Evolutionary conservation across 352 stramenopile species (phyloP), one percentile per base, ranked within the genome.

Genomic region (Globisporangium cystogenes): DNA sequence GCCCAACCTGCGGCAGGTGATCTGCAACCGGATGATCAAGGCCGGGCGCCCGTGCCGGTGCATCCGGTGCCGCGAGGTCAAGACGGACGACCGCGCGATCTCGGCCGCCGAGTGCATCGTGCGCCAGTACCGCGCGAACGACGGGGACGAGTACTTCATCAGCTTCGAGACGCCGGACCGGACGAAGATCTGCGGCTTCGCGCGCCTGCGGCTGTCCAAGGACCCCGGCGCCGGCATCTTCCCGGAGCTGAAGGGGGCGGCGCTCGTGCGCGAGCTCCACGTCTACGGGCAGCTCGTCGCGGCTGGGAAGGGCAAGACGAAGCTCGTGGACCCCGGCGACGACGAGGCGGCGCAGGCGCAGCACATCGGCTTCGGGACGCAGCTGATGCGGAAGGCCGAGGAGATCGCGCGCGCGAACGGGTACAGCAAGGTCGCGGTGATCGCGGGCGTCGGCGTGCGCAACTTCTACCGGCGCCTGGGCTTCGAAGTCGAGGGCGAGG

Each of bases 21-120:
- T 96, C 39, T 67, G 77, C 57, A 86, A 86, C 49, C 72, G 71
- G n/a, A 96, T 97, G 87, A 72, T 78, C 16, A 66, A 74, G 35
- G 53, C 68, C 45, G 84, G 86, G 18, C 82, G 74, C 18, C 64
- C 60, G 12, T 98, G 90, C 64, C 72, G 82, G 24, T 98, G 91
- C 59, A 97, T 98, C 51, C 77, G 90, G 2, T 97, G 90, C 54
- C 83, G 91, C 40, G 91, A 98, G 59, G 87, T 97, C 33, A 93
- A 93, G 59, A 89, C 77, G 23, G 80, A 96, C 51, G 86, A 94
- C 47, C 68, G 68, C 1, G 84, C 86, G 33, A 91, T 93, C 54
- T 65, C 79, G 5, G 64, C 68, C 1, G 85, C 85, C 1, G 70
- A 93, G 51, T 75, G 84, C 47, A 53, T 94, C 6, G 60, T 87